Evolutionary conservation across 163 green algal genomes (phyloP), one percentile per base, ranked within the genome.

Genomic region (Chlamydomonas reinhardtii): DNA sequence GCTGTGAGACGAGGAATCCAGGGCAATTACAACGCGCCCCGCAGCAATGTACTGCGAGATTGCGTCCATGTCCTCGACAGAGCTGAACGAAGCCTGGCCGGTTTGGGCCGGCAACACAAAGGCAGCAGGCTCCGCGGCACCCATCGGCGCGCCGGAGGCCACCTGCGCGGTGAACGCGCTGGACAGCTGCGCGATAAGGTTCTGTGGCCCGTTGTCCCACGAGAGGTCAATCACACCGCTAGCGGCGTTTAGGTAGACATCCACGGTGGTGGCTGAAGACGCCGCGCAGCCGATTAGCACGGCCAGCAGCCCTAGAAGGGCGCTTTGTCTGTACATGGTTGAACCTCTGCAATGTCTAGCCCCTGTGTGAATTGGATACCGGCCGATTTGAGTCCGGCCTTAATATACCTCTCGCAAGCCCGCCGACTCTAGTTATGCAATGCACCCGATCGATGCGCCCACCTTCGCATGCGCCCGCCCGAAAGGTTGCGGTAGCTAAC

Each of bases 31-130:
- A 25, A 83, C 61, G 76, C 76, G 61, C 32, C 76, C 76, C 25
- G 27, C 5, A 24, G 73, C 20, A 6, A 74, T 64, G 70, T 65
- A 83, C 6, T 34, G 35, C 2, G 76, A 25, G 25, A 83, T n/a
- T 11, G 62, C 35, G 25, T 9, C 25, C 76, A 83, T 83, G 52
- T 83, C 76, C 59, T 83, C 76, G 34, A 43, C 76, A 5, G 76
- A 73, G 61, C 76, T 83, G 37, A 74, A 83, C 19, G 34, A 74
- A 14, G 68, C 17, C 25, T 64, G 25, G 25, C 76, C 76, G 20
- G 73, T 83, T 16, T 83, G 76, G 27, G n/a, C 37, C 16, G 76
- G 76, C 8, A 83, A n/a, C 20, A 83, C 37, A 66, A 74, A 83
- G 6, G 61, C 61, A 9, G 24, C 11, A 2, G 35, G 11, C 35